Conservation (phyloP, 768 basidiomycete genomes). For the Amanita subjunquillea region DNA sequence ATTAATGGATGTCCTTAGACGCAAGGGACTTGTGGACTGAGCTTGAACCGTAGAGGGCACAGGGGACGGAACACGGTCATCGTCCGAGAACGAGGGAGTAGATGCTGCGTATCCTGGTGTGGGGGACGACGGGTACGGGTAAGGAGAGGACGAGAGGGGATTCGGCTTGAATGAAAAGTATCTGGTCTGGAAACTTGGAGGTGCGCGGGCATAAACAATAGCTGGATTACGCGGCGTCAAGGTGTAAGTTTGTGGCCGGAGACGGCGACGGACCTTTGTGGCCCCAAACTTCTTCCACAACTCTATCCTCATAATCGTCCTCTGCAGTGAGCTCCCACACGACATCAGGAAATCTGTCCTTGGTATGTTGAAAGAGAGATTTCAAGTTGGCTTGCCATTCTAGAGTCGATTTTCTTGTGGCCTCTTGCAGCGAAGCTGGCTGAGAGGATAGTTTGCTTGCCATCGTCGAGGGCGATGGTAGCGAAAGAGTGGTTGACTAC, state of each 20-base stretch:
- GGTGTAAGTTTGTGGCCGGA: background rate
- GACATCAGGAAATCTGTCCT: conserved; percentile 92
- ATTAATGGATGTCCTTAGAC: conserved; percentile 58
- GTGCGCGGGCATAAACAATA: conserved; percentile 92
- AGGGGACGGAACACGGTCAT: conserved; percentile 34
- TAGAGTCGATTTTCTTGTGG: conserved; percentile 54
- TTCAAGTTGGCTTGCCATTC: conserved; percentile 76
- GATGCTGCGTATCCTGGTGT: conserved; percentile 42
- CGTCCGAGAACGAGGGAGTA: conserved; percentile 45
- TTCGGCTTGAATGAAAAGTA: conserved; percentile 76
- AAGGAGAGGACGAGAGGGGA: conserved; percentile 42
- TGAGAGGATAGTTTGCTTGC: background rate
- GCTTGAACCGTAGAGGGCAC: conserved; percentile 30
- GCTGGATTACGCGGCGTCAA: conserved; percentile 33
- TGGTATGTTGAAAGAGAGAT: conserved; percentile 69
- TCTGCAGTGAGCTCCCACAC: conserved; percentile 67
- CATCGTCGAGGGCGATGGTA: conserved; percentile 3
- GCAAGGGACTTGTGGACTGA: conserved; percentile 36
- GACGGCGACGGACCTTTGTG: conserved; percentile 69
- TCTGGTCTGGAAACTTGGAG: conserved; percentile 81
- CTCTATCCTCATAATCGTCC: conserved; percentile 35
- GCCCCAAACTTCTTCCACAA: conserved; percentile 68
- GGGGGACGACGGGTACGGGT: conserved; percentile 35
- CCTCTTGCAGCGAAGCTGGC: conserved; percentile 52
- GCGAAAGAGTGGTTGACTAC: no score